Base-by-base conservation (phyloP, 352 stramenopile genomes). In the Globisporangium cystogenes region DNA sequence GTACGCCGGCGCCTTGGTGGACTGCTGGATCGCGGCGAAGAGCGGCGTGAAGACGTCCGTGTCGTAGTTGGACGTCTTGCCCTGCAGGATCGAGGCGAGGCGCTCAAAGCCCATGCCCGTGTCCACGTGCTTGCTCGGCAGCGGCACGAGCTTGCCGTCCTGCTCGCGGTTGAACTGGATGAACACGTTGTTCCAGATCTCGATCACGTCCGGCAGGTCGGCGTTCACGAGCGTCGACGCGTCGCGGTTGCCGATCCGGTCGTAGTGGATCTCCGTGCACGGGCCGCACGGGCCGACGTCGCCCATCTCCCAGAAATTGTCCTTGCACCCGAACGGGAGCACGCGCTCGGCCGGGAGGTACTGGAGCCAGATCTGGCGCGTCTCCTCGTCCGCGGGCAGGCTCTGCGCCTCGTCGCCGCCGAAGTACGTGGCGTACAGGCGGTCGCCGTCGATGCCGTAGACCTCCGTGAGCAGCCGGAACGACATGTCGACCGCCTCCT, bases 271-370 rank as follows among this genome's bases (percentile, higher is more conserved):
- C 82, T 99, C 97, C 52, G 90, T 98, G 81, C 97, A 99, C 15
- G 97, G 97, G 21, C 97, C 97, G 72, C 97, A 99, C 36, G 97
- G 97, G 48, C 97, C 97, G 15, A 95, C 95, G 55, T 99, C 97
- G 47, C 97, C 97, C 97, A 99, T 99, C 79, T 99, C 97, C 97
- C 97, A 99, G 77, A 99, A 99, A 74, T 99, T 99, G 74, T 99
- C 97, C 71, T 97, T 97, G 64, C 84, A 95, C 62, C 79, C 85
- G 58, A 97, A 98, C 7, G 95, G 94, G 51, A 99, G 74, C 46
- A 98, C 86, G 29, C 93, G 72, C 43, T 96, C 81, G 1, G 83
- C 31, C 3, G 93, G 93, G 20, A 98, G 63, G 62, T 87, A 90
- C 41, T 90, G 65, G 50, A 93, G 74, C 85, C 85, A 95, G 50